phyloP scores from a whole-genome alignment of 139 green algal genomes.

The Tetradesmus obliquus region DNA sequence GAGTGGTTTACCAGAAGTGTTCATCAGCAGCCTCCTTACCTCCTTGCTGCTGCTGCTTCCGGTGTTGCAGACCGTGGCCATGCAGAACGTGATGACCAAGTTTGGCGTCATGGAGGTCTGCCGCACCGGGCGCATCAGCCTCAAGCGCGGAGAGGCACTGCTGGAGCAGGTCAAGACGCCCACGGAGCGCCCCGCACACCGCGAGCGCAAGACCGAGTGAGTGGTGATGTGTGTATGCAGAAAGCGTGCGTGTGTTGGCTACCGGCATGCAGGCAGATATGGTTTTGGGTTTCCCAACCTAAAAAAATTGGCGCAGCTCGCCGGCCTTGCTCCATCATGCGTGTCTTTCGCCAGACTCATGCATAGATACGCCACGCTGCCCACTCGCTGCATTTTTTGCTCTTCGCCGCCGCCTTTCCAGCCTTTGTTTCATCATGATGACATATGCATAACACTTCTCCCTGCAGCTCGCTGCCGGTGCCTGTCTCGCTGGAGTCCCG shows the following conservation, averaged over 20 bases:
- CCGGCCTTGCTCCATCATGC: too few relatives aligned
- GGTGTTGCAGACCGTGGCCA: constrained; percentile 68
- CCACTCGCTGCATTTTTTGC: too few relatives aligned
- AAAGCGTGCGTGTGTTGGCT: neutral
- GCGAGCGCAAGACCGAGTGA: constrained; percentile 16
- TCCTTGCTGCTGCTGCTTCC: neutral
- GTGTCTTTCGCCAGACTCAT: too few relatives aligned
- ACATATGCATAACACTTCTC: neutral
- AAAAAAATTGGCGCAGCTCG: too few relatives aligned
- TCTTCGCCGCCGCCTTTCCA: too few relatives aligned
- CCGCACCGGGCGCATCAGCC: constrained; percentile 92
- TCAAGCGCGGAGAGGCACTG: constrained; percentile 83
- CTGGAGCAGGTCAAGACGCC: constrained; percentile 57
- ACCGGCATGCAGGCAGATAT: too few relatives aligned
- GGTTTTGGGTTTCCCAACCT: too few relatives aligned
- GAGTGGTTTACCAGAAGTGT: too few relatives aligned
- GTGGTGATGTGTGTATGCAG: neutral
- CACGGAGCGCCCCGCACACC: constrained; percentile 13
- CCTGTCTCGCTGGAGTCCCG: neutral
- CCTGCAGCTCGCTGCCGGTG: constrained; percentile 5
- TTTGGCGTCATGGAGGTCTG: constrained; percentile 90
- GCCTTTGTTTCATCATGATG: neutral
- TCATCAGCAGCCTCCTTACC: too few relatives aligned
- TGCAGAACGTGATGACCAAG: constrained; percentile 78
- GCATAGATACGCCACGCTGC: too few relatives aligned